Percentiles rank a stretch among this genome's conserved stretches.
Conservation (phyloP, 345 rosid genomes). For the Lepidium africanum region DNA sequence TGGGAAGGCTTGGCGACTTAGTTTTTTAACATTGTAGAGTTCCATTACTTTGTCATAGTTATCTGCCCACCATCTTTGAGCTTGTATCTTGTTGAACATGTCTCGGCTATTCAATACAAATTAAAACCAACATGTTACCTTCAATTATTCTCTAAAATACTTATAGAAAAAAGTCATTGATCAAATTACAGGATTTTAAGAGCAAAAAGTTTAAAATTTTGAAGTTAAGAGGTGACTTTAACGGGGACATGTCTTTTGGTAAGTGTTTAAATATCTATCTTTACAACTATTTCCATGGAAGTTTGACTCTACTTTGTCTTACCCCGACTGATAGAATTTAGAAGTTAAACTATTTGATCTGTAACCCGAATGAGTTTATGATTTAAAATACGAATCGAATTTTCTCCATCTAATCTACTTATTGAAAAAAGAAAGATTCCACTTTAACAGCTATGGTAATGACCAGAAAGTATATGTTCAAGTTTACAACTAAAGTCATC, state of each 20-base stretch:
- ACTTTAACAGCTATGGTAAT: not conserved
- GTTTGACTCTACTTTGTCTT: too few relatives aligned
- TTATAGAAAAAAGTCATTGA: not conserved
- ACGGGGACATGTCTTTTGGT: too few relatives aligned
- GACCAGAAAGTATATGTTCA: not conserved
- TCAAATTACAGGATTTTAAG: not conserved
- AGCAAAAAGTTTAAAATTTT: not conserved
- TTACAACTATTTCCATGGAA: too few relatives aligned
- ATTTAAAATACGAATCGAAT: too few relatives aligned
- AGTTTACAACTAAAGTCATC: not conserved
- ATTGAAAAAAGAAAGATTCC: too few relatives aligned
- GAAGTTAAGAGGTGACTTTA: not conserved
- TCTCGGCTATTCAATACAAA: constrained; percentile 59
- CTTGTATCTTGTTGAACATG: constrained; percentile 93
- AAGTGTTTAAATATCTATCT: too few relatives aligned
- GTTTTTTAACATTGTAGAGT: constrained; percentile 95
- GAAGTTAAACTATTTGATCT: too few relatives aligned
- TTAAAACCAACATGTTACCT: not conserved
- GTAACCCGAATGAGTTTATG: too few relatives aligned
- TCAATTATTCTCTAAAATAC: not conserved
- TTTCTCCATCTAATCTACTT: too few relatives aligned
- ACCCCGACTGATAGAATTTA: too few relatives aligned
- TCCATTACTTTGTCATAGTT: constrained; percentile 92
- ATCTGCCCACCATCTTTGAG: constrained; percentile 99
- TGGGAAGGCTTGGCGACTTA: constrained; percentile 88